phyloP scores from a whole-genome alignment of 306 rosid species.

The Amphicarpaea edgeworthii region DNA sequence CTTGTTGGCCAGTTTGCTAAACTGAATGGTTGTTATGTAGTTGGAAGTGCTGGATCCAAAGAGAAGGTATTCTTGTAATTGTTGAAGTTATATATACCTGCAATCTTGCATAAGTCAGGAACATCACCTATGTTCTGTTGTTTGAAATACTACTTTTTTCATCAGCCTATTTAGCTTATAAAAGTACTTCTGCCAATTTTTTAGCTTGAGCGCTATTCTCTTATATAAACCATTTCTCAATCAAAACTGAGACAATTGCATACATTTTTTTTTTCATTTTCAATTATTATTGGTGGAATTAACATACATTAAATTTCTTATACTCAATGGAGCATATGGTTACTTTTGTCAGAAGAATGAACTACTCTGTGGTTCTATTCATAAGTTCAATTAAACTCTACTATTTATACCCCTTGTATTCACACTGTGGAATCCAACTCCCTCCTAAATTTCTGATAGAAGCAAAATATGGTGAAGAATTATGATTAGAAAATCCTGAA shows the following conservation, averaged over 20 bases:
- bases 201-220: not conserved
- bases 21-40: constrained; percentile 42
- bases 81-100: not conserved
- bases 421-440: not conserved
- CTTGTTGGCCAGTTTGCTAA: constrained; percentile 51
- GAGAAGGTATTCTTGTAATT: constrained; percentile 45
- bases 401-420: not conserved
- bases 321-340: not conserved
- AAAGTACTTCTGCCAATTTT: not conserved
- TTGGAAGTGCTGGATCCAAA: constrained; percentile 60
- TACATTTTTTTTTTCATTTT: not conserved
- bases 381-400: not conserved
- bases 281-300: not conserved
- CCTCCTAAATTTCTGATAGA: not conserved
- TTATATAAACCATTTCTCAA: not conserved
- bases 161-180: not conserved
- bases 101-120: not conserved
- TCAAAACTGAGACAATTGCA: constrained; percentile 1
- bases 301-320: not conserved
- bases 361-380: not conserved
- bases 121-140: not conserved
- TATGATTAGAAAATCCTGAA: not conserved
- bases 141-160: not conserved
- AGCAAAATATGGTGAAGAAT: not conserved
- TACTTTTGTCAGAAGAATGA: not conserved